Evolutionary conservation across 768 basidiomycete species (phyloP), one percentile per base, ranked within the genome.

Genomic region (Crassisporium funariophilum): DNA sequence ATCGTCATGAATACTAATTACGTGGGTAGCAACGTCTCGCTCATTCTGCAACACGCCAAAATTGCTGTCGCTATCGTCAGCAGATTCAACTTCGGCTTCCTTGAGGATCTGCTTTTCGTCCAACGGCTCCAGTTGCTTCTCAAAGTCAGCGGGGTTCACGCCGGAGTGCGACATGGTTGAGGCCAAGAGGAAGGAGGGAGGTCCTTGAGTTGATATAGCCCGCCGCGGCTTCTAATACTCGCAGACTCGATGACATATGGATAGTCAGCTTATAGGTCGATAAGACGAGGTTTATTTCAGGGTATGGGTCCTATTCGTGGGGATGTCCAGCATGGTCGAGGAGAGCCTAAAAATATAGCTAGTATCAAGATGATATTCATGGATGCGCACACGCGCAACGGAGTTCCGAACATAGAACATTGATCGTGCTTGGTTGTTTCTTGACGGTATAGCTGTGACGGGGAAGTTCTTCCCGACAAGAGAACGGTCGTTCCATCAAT

Each of bases 1-100:
- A 51, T 77, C 77, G 55, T 79, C 77, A 10, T 65, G 59, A 27
- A 77, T 61, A 12, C 63, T 66, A 45, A 81, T 73, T 20, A 81
- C 64, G 47, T 70, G 70, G 0, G 76, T 76, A 41, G 65, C 74
- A 23, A 78, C 69, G 48, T 77, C 77, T 42, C 72, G 71, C 54
- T 76, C 75, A 48, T 68, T 63, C 38, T 69, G 55, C 21, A 79
- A 67, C 13, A 74, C 69, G 17, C 57, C 61, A 29, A 63, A 61
- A 25, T 63, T 61, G 48, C 57, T 58, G 35, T 62, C 58, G 12
- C 56, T 53, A 43, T 56, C 59, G 12, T 29, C 56, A 1, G 57
- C 54, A 5, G 62, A 64, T 51, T 74, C 74, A 23, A 69, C 43
- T 34, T 76, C 73, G 31, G 50, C 54, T n/a, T 55, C 52, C 53